A percentile compares a stretch with the other conserved stretches of the same genome.
These are phyloP conservation scores for Ustilago esculenta DNA, from an alignment of 1,284 basidiomycete species.

Conservation along the genomic window DNA sequence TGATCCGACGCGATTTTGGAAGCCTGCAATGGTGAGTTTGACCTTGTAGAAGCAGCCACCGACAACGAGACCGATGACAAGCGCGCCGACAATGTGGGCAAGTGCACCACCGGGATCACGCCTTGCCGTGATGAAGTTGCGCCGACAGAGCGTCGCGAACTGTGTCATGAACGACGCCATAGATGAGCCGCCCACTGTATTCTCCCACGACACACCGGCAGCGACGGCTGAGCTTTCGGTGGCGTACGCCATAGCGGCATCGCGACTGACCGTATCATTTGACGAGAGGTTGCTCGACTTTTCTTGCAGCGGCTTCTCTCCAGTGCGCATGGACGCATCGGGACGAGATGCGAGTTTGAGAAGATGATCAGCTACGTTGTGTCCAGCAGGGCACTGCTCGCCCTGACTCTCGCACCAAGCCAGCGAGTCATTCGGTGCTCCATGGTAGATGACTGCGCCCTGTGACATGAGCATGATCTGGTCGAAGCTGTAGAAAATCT, in stretches of 20 bases:
- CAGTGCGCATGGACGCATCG: not conserved
- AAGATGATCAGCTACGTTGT: constrained; percentile 58
- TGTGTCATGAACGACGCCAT: constrained; percentile 55
- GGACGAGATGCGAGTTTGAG: constrained; percentile 43
- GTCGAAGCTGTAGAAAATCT: constrained; percentile 55
- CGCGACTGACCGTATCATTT: constrained; percentile 1
- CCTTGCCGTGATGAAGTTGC: constrained; percentile 42
- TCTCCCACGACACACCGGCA: constrained; percentile 31
- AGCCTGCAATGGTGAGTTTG: constrained; percentile 51
- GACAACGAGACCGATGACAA: constrained; percentile 47
- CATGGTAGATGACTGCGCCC: constrained; percentile 48
- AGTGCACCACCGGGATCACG: constrained; percentile 48
- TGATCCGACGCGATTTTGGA: constrained; percentile 59
- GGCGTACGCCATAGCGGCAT: not conserved
- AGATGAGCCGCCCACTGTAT: constrained; percentile 10
- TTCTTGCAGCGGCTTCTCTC: constrained; percentile 11
- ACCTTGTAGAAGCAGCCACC: constrained; percentile 60
- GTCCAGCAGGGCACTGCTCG: constrained; percentile 43
- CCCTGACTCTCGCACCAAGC: constrained; percentile 47
- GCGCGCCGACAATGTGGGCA: constrained; percentile 47
- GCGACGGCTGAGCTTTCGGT: not conserved
- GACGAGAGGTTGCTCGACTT: constrained; percentile 20
- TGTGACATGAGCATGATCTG: constrained; percentile 49
- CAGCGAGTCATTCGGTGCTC: constrained; percentile 44
- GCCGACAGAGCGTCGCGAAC: constrained; percentile 31